phyloP scores from a whole-genome alignment of 768 basidiomycete genomes.

The Plicaturopsis crispa region DNA sequence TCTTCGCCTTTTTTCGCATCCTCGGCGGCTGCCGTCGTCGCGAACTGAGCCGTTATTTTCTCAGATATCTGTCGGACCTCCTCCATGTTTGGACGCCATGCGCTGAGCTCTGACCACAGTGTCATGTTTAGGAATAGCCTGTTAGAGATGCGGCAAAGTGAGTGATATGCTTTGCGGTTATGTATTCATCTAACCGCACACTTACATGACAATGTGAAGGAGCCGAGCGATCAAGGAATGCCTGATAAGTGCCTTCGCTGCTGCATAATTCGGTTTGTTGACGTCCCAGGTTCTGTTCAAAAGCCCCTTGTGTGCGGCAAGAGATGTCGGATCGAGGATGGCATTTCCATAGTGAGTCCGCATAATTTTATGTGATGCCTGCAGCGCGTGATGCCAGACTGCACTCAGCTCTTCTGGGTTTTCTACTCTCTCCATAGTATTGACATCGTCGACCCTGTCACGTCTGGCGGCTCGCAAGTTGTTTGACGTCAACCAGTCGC shows the following conservation, averaged over 20 bases:
- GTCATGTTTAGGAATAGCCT: too few species aligned
- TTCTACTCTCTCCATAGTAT: conserved; percentile 15
- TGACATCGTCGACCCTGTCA: conserved; percentile 16
- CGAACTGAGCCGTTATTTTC: conserved; percentile 5
- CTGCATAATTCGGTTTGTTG: conserved; percentile 21
- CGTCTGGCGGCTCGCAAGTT: conserved; percentile 16
- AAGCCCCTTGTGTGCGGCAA: conserved; percentile 18
- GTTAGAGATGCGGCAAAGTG: conserved; percentile 6
- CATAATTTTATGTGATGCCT: conserved; percentile 16
- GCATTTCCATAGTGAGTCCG: conserved; percentile 16
- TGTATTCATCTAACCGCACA: neutral
- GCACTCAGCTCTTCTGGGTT: conserved; percentile 16
- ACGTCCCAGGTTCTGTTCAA: conserved; percentile 19
- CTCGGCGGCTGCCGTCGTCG: conserved; percentile 6
- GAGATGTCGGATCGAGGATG: conserved; percentile 15
- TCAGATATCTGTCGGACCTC: conserved; percentile 4
- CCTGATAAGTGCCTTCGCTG: conserved; percentile 18
- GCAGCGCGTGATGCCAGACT: conserved; percentile 19
- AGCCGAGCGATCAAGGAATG: conserved; percentile 22
- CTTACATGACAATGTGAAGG: conserved; percentile 17
- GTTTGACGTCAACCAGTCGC: conserved; percentile 22
- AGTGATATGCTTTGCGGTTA: neutral
- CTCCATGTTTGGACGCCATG: conserved; percentile 6
- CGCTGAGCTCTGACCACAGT: conserved; percentile 6
- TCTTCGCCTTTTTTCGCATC: conserved; percentile 7